Conservation (phyloP, 2,329 filamentous ascomycete species). For the Thielaviopsis euricoi region DNA sequence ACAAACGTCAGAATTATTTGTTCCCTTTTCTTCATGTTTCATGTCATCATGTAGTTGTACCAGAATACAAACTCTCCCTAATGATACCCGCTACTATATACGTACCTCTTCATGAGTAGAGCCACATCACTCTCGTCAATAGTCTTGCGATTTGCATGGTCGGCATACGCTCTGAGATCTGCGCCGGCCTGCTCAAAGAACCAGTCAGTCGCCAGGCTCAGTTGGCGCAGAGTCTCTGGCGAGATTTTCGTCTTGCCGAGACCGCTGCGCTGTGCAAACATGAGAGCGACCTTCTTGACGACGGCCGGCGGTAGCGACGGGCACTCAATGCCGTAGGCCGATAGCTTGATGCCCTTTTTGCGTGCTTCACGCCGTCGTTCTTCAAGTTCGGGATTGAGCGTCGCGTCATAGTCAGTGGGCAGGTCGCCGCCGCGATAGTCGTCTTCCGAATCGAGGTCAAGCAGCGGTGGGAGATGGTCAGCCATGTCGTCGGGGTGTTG, state of each 20-base stretch:
- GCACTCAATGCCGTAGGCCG: constrained; percentile 58
- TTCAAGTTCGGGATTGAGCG: constrained; percentile 1
- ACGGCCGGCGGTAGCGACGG: constrained; percentile 56
- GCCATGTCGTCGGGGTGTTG: not conserved
- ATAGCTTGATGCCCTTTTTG: constrained; percentile 38
- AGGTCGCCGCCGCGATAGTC: constrained; percentile 7
- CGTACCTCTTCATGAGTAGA: constrained; percentile 68
- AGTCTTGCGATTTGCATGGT: constrained; percentile 66
- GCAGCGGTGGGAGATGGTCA: constrained; percentile 1
- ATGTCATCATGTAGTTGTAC: not conserved
- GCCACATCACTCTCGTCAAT: constrained; percentile 76
- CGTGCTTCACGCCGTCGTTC: constrained; percentile 13
- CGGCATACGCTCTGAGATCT: constrained; percentile 63
- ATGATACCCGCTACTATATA: constrained; percentile 12
- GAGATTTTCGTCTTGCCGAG: constrained; percentile 51
- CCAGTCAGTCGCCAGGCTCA: constrained; percentile 73
- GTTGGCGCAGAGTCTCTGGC: constrained; percentile 55
- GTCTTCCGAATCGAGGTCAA: constrained; percentile 8
- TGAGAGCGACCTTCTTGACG: constrained; percentile 57
- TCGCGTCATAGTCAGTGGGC: constrained; percentile 3
- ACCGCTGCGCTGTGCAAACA: constrained; percentile 51
- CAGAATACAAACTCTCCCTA: not conserved
- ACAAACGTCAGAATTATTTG: constrained; percentile 16
- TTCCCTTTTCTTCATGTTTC: not conserved
- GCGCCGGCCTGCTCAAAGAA: constrained; percentile 80